phyloP scores from a whole-genome alignment of 1,284 basidiomycete genomes.

The Ustilago trichophora region DNA sequence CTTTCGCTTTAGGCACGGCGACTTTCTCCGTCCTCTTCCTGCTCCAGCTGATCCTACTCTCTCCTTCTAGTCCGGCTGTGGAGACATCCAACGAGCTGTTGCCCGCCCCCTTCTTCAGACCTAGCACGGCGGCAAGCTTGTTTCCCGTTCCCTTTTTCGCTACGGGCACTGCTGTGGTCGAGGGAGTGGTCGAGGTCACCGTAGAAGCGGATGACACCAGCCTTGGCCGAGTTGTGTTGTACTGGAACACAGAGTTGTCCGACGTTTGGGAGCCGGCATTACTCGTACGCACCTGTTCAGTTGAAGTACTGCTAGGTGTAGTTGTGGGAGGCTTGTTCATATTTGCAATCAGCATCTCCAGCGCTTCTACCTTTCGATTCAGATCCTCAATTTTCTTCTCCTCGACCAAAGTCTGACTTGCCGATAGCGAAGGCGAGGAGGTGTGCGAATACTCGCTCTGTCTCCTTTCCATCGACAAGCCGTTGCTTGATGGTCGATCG shows the following conservation, averaged over 20 bases:
- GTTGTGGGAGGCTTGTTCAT: conserved; percentile 3
- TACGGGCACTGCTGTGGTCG: neutral
- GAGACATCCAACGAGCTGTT: neutral
- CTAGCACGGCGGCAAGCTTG: conserved; percentile 2
- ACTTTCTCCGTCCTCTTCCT: conserved; percentile 34
- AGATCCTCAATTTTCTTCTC: conserved; percentile 23
- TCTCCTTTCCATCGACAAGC: neutral
- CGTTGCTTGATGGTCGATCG: neutral
- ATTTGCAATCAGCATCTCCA: conserved; percentile 16
- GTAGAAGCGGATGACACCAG: neutral
- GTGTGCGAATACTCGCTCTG: conserved; percentile 3
- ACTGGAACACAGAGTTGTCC: conserved; percentile 6
- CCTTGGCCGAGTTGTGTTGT: conserved; percentile 1
- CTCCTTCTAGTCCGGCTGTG: neutral
- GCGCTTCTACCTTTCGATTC: conserved; percentile 28
- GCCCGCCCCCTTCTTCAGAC: conserved; percentile 2
- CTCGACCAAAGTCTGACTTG: conserved; percentile 5
- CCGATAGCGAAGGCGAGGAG: conserved; percentile 4
- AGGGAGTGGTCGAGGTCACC: neutral
- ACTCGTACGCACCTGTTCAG: no score
- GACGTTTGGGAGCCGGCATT: neutral
- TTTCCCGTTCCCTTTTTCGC: neutral
- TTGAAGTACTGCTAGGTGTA: no score
- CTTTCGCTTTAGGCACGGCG: conserved; percentile 23
- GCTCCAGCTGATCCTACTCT: conserved; percentile 33